Evolutionary conservation across 495 filamentous ascomycete genomes (phyloP), one percentile per base, ranked within the genome.

Genomic region (Immersiella caudata): DNA sequence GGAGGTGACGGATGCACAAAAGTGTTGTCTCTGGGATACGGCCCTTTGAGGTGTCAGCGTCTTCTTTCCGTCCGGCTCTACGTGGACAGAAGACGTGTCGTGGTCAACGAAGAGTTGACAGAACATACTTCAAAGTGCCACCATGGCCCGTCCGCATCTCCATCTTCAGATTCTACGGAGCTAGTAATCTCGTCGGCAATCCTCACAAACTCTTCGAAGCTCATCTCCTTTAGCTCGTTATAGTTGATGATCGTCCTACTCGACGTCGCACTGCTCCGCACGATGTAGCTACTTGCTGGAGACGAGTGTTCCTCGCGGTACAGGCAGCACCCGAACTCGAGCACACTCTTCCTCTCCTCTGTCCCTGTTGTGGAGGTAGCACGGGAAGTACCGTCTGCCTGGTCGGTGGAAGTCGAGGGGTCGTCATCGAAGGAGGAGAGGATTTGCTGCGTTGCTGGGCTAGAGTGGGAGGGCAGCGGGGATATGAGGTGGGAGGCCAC

Each of bases 241-340:
- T 86, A 88, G 73, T 88, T 91, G 27, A 93, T 86, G 59, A 91
- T 87, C 0, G 89, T 92, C 61, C 90, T 81, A 59, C 87, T 90
- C 40, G 82, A 83, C 6, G 82, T 86, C 20, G 73, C 73, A 40
- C 76, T 72, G 75, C 87, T 91, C 65, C 86, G 86, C 72, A 91
- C 85, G 65, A 93, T 89, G 74, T 90, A 92, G 71, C 89, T 88
- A 49, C 89, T 89, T 2, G 89, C 89, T 3, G 88, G 82, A 64
- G 90, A 85, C 24, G 72, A 67, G 68, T 82, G 79, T 7, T 76
- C 73, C 29, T 85, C 79, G 22, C 90, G 84, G 71, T 84, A 90
- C 61, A 91, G 82, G 74, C 87, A 90, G 68, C 78, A 74, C 20
- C 75, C 69, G 27, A 90, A 79, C 52, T 83, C 78, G 12, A 89